A percentile compares a stretch with the other conserved stretches of the same genome.
Conservation (phyloP, 495 filamentous ascomycete species). For the Annulohypoxylon nitens region DNA sequence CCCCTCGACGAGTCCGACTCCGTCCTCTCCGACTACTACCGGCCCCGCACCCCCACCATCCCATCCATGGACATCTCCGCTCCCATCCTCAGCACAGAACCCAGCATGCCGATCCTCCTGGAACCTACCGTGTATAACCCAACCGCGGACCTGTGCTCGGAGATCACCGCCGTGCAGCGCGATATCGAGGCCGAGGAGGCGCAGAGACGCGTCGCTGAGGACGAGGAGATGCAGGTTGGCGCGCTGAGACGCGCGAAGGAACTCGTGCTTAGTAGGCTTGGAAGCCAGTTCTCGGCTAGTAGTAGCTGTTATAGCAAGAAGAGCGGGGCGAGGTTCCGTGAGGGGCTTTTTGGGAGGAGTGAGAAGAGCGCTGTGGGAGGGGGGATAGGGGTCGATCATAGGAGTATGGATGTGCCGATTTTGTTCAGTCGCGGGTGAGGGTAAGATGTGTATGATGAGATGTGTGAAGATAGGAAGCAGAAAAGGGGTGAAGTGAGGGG, state of each 20-base stretch:
- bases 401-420: conserved; percentile 63
- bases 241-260: conserved; percentile 61
- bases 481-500: neutral
- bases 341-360: conserved; percentile 56
- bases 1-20: conserved; percentile 58
- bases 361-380: conserved; percentile 47
- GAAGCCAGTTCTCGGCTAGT: conserved; percentile 54
- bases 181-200: conserved; percentile 57
- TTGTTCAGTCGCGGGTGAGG: conserved; percentile 61
- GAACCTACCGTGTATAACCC: conserved; percentile 63
- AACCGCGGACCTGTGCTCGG: conserved; percentile 53
- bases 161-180: conserved; percentile 60
- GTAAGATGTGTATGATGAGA: neutral
- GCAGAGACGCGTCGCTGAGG: conserved; percentile 54
- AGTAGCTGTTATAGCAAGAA: conserved; percentile 31
- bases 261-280: conserved; percentile 60
- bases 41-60: conserved; percentile 52
- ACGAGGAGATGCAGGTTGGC: conserved; percentile 56
- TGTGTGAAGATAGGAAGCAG: neutral
- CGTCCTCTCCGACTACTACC: conserved; percentile 56
- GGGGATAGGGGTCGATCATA: conserved; percentile 38
- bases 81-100: conserved; percentile 61
- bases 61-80: conserved; percentile 57
- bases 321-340: conserved; percentile 53
- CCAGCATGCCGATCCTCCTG: conserved; percentile 57